Conservation (phyloP, 192 early-diverging fungal species). For the Fimicolochytrium jonesii region DNA sequence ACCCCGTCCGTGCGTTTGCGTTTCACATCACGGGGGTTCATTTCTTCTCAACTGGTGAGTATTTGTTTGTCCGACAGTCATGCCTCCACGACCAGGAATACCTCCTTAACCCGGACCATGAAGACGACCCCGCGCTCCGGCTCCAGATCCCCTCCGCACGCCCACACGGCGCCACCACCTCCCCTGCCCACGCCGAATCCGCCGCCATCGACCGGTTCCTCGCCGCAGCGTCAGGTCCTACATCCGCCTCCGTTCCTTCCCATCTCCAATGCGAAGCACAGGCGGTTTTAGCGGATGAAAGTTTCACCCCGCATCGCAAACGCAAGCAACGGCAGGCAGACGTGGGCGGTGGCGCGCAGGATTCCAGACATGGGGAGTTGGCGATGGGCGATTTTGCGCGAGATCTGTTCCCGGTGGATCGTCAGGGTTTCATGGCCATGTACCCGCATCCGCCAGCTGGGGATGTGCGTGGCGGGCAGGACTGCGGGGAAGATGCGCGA, state of each 20-base stretch:
- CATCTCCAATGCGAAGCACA: background rate
- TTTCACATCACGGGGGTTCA: background rate
- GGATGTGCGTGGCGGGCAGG: background rate
- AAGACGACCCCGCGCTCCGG: background rate
- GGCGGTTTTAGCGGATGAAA: background rate
- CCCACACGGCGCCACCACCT: background rate
- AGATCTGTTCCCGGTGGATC: conserved; percentile 2
- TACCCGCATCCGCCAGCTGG: no score
- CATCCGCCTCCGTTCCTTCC: background rate
- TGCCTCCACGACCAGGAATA: background rate
- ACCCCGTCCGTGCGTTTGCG: background rate
- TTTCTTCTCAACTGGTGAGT: background rate
- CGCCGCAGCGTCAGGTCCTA: background rate
- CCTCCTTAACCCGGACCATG: background rate
- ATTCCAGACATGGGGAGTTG: background rate
- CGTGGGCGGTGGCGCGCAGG: background rate
- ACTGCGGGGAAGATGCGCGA: background rate
- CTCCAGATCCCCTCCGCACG: background rate
- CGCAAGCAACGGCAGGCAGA: background rate
- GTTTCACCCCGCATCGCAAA: background rate
- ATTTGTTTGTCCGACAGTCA: background rate
- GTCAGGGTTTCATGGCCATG: background rate
- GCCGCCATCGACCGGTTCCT: background rate
- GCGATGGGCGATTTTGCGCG: background rate
- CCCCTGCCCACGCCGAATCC: background rate